Base-by-base conservation (phyloP, 306 rosid species). In the Castanea mollissima region DNA sequence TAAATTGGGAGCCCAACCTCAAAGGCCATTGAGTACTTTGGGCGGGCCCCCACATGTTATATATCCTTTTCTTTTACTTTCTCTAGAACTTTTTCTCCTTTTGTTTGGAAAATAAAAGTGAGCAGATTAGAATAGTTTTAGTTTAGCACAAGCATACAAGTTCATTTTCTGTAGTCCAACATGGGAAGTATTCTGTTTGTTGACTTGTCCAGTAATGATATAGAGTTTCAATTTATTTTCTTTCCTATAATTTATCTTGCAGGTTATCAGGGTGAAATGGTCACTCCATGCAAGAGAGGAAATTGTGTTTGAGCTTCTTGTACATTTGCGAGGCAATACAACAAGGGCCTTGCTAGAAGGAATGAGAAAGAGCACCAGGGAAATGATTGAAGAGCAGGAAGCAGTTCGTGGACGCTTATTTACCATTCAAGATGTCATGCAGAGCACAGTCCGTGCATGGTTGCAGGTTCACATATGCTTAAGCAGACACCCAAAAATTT, bases 221-320 rank as follows among this genome's bases (percentile, higher is more conserved):
- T 49, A 49, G 54, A 49, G 11, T 49, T 49, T 38, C 46, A 38
- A 38, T 38, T 38, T 38, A 38, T 10, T 38, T 38, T 38, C 46
- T 38, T 38, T 38, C 54, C 13, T 49, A 12, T 11, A 1, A 12
- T 49, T 12, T 49, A 12, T 49, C 16, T 3, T 69, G 84, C 86
- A 95, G 99, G 99, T 95, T 82, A 95, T 95, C 80, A 89, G 99
- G 86, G 99, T 95, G 78, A 95, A 95, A 80, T 93, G 97, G 99
- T 89, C 97, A 14, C 96, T 93, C 82, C 98, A 95, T 82, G 99
- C 99, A 15, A 89, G 99, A 78, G 98, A 95, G 32, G 99, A 95
- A 85, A 95, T 93, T 41, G 80, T 89, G 55, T 90, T 87, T 81
- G 99, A 95, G 87, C 97, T 95, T 88, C 90, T 91, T 82, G 92